phyloP scores from a whole-genome alignment of 2,329 filamentous ascomycete species.

The Hymenoscyphus occultus region DNA sequence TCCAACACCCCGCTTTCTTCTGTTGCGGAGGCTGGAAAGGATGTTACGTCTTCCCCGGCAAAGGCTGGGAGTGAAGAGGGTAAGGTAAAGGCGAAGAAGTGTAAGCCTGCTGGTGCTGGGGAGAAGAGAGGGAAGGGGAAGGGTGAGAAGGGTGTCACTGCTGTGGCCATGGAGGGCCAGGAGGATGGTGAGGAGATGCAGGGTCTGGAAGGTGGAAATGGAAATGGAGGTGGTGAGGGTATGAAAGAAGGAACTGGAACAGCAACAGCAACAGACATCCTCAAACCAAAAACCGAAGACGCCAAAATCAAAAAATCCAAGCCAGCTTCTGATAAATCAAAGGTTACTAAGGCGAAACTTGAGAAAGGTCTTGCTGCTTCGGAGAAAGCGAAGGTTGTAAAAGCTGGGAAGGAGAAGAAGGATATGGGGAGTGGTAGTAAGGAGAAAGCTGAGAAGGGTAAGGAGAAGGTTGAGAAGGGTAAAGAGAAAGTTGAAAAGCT shows the following conservation, averaged over 20 bases:
- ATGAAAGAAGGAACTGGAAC: too few relatives aligned
- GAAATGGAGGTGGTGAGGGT: too few relatives aligned
- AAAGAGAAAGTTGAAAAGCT: slow-evolving; percentile 33
- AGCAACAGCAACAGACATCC: neutral
- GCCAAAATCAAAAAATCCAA: slow-evolving; percentile 25
- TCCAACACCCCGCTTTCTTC: neutral
- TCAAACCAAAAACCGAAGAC: slow-evolving; percentile 26
- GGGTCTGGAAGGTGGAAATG: neutral
- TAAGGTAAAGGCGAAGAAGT: slow-evolving; percentile 29
- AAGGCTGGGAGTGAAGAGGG: slow-evolving; percentile 26
- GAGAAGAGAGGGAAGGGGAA: slow-evolving; percentile 13
- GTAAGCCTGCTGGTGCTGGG: slow-evolving; percentile 6
- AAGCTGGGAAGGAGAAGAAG: slow-evolving; percentile 7
- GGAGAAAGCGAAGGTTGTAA: slow-evolving; percentile 9
- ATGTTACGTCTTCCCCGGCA: slow-evolving; percentile 11
- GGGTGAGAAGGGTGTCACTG: slow-evolving; percentile 3
- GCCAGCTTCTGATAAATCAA: slow-evolving; percentile 9
- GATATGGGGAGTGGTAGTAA: slow-evolving; percentile 7
- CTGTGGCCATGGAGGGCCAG: neutral
- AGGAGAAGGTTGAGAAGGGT: slow-evolving; percentile 25
- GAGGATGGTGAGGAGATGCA: neutral
- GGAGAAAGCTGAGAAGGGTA: slow-evolving; percentile 16
- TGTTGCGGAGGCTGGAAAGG: slow-evolving; percentile 13
- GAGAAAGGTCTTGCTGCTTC: slow-evolving; percentile 4
- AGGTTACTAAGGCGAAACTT: slow-evolving; percentile 8